Base-by-base conservation (phyloP, 208 protist species). In the Polymyxa betae region DNA sequence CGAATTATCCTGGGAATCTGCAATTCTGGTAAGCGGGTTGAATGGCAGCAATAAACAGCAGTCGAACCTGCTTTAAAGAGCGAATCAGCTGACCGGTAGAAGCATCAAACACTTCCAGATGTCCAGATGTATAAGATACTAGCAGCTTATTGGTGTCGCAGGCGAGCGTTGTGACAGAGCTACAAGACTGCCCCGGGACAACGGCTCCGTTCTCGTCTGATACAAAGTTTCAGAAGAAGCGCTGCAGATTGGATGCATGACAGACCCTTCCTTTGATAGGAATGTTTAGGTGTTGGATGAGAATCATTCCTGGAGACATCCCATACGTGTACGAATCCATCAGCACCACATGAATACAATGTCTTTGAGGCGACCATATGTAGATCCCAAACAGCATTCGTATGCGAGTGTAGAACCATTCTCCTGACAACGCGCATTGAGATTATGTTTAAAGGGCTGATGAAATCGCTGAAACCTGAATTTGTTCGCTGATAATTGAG, bases 321-420 rank as follows among this genome's bases (percentile, higher is more conserved):
- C 72, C 72, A 82, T 40, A 82, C 5, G n/a, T 82, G 5, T 5
- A 82, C 72, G 40, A 82, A 5, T 5, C 72, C 72, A 16, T 82
- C 72, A 16, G 72, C 72, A 20, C 72, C 72, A 38, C 16, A 5
- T 82, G 72, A 82, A 43, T 40, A 82, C 35, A 82, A n/a, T 16
- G 10, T 35, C 16, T 35, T 5, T n/a, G n/a, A n/a, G n/a, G 5
- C n/a, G 72, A 5, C 16, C 5, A 82, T 5, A 82, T 82, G 72
- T n/a, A 82, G 12, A 43, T 82, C 72, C 72, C 72, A 82, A 5
- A 82, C 40, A 12, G n/a, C 72, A 82, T 82, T n/a, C 72, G 72
- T 40, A 43, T 82, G 72, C 5, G 16, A 5, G n/a, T 40, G 16
- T n/a, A 82, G n/a, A 82, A 82, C 72, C 35, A 43, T 43, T 82